Evolutionary conservation across 352 stramenopile genomes (phyloP).

Genomic region (Globisporangium perplexum): DNA sequence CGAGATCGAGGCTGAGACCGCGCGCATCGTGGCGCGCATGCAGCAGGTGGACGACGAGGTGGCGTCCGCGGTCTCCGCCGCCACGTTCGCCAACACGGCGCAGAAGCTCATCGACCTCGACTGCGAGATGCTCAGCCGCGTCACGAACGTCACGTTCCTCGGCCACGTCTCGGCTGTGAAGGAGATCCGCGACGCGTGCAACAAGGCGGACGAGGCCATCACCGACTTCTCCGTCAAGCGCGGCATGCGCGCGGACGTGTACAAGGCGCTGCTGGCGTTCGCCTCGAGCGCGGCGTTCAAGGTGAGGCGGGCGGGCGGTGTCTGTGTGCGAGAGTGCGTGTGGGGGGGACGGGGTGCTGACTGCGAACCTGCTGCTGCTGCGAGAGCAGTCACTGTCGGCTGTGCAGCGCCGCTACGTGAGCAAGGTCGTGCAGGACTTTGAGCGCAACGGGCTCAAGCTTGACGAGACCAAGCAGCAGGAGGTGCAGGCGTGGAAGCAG

Average conservation of each 20-base stretch:
- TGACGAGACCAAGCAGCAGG: conserved; percentile 47
- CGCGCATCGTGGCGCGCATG: conserved; percentile 61
- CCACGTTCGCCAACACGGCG: conserved; percentile 67
- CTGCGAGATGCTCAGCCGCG: conserved; percentile 76
- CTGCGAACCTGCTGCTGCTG: too few relatives aligned
- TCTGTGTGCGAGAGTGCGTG: background rate
- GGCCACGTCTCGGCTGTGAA: conserved; percentile 67
- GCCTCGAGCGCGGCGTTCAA: conserved; percentile 37
- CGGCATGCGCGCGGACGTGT: conserved; percentile 82
- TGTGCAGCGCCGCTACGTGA: conserved; percentile 74
- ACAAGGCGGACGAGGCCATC: conserved; percentile 75
- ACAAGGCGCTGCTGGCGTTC: conserved; percentile 62
- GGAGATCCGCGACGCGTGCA: conserved; percentile 73
- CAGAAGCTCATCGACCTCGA: conserved; percentile 79
- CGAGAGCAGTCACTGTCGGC: conserved; percentile 37
- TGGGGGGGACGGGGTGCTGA: too few relatives aligned
- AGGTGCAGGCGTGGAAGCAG: conserved; percentile 81
- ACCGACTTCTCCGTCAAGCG: conserved; percentile 68
- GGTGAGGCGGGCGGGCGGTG: conserved; percentile 20
- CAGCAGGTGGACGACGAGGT: conserved; percentile 71
- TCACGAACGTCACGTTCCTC: conserved; percentile 85
- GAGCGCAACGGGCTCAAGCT: conserved; percentile 85
- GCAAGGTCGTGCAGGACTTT: conserved; percentile 71
- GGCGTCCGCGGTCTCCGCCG: conserved; percentile 22
- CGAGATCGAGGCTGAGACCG: conserved; percentile 70